These are phyloP conservation scores for Prunus mongolica DNA, from an alignment of 306 rosid species.

Conservation along the genomic window DNA sequence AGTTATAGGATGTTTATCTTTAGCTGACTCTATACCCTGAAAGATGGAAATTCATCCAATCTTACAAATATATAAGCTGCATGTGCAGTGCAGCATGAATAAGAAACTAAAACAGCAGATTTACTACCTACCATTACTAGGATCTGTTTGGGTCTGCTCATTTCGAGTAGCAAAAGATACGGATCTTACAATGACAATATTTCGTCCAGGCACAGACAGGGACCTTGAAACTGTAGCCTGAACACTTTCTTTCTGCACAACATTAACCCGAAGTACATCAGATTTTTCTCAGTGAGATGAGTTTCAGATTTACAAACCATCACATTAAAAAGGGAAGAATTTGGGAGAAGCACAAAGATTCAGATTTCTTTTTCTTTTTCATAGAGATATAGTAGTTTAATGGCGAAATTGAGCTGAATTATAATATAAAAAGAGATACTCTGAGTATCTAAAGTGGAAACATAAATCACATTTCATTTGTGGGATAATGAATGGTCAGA, in stretches of 20 bases:
- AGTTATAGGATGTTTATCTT: neutral
- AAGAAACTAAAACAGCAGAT: constrained; percentile 18
- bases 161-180: constrained; percentile 52
- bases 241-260: constrained; percentile 60
- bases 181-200: constrained; percentile 78
- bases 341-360: neutral
- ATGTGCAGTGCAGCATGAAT: constrained; percentile 8
- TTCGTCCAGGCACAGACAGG: constrained; percentile 75
- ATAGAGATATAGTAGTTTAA: neutral
- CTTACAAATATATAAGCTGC: neutral
- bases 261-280: constrained; percentile 18
- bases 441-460: neutral
- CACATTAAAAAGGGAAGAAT: neutral
- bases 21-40: neutral
- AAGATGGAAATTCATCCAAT: neutral
- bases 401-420: neutral
- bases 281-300: neutral
- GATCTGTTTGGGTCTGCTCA: constrained; percentile 45
- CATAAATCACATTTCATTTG: neutral
- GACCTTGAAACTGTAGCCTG: constrained; percentile 78
- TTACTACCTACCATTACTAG: constrained; percentile 55
- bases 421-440: neutral
- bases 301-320: neutral
- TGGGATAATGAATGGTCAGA: neutral
- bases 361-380: neutral